Conservation (phyloP, 2,329 filamentous ascomycete genomes). For the Tolypocladium cylindrosporum region DNA sequence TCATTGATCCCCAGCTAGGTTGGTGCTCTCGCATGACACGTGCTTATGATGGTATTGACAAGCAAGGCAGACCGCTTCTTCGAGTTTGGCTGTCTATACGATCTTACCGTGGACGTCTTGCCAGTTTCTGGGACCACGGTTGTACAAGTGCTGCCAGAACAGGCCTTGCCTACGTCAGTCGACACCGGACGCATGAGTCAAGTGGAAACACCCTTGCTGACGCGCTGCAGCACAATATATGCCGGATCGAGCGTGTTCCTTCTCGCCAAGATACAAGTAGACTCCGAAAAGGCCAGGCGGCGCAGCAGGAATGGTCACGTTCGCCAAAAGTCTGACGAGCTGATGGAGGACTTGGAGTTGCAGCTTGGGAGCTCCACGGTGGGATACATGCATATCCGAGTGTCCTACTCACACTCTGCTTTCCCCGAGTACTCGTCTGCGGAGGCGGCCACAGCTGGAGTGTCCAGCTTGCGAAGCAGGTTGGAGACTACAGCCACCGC, state of each 20-base stretch:
- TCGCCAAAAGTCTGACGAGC: slow-evolving; percentile 37
- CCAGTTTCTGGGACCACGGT: slow-evolving; percentile 30
- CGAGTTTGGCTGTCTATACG: slow-evolving; percentile 38
- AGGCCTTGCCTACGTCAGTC: slow-evolving; percentile 30
- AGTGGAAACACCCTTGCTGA: slow-evolving; percentile 4
- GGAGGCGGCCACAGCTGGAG: slow-evolving; percentile 15
- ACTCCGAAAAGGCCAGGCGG: slow-evolving; percentile 6
- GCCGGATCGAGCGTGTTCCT: slow-evolving; percentile 35
- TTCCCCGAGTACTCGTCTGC: slow-evolving; percentile 29
- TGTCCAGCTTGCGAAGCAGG: slow-evolving; percentile 32
- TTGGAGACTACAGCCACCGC: slow-evolving; percentile 44
- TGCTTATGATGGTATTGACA: background rate
- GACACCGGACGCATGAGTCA: background rate
- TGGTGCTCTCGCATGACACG: background rate
- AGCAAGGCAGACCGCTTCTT: slow-evolving; percentile 18
- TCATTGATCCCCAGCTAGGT: slow-evolving; percentile 12
- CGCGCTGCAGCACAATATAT: slow-evolving; percentile 25
- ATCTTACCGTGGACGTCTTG: slow-evolving; percentile 35
- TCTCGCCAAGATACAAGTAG: slow-evolving; percentile 35
- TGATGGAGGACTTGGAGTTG: slow-evolving; percentile 49
- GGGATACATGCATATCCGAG: slow-evolving; percentile 39
- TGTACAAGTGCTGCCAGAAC: slow-evolving; percentile 36
- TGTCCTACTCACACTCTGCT: slow-evolving; percentile 47
- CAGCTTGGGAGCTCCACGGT: slow-evolving; percentile 39
- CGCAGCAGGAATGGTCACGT: slow-evolving; percentile 10